A percentile compares a stretch with the other conserved stretches of the same genome.
These are phyloP conservation scores for Pyrus bretschneideri DNA, from an alignment of 306 rosid genomes.

Conservation along the genomic window DNA sequence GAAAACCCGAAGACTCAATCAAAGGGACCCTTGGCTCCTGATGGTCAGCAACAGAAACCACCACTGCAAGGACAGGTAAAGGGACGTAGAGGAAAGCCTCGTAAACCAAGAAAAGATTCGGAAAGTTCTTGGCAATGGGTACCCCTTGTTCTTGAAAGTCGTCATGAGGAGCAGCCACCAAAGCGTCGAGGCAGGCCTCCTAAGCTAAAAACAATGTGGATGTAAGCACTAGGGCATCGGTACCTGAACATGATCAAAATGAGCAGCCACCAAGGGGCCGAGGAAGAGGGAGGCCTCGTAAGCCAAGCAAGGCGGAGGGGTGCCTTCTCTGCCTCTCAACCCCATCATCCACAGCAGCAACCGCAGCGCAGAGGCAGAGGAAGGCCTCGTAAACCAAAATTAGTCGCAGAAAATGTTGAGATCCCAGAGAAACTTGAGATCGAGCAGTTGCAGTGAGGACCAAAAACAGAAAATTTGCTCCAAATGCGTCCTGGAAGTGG, in stretches of 20 bases:
- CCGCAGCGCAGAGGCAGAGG: slow-evolving; percentile 2
- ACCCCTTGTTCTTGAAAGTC: not conserved
- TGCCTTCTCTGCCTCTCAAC: no score
- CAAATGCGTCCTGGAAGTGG: not conserved
- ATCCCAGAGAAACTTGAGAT: not conserved
- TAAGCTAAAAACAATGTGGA: not conserved
- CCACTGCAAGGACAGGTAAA: not conserved
- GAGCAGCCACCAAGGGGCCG: not conserved
- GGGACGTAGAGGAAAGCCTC: not conserved
- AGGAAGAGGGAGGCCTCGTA: slow-evolving; percentile 10
- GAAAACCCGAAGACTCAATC: not conserved
- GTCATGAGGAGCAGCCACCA: not conserved
- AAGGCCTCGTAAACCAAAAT: slow-evolving; percentile 14
- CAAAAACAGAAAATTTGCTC: not conserved
- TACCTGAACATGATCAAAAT: not conserved
- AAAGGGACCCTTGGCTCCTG: not conserved
- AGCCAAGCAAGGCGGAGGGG: not conserved
- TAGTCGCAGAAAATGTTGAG: not conserved
- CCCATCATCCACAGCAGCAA: not conserved
- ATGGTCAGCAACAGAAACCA: not conserved
- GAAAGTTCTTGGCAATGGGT: not conserved
- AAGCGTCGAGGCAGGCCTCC: slow-evolving; percentile 7
- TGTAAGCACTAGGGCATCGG: not conserved
- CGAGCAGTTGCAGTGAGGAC: not conserved
- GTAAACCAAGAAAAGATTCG: not conserved